Conservation (phyloP, 2,329 filamentous ascomycete species). For the Fonsecaea monophora region DNA sequence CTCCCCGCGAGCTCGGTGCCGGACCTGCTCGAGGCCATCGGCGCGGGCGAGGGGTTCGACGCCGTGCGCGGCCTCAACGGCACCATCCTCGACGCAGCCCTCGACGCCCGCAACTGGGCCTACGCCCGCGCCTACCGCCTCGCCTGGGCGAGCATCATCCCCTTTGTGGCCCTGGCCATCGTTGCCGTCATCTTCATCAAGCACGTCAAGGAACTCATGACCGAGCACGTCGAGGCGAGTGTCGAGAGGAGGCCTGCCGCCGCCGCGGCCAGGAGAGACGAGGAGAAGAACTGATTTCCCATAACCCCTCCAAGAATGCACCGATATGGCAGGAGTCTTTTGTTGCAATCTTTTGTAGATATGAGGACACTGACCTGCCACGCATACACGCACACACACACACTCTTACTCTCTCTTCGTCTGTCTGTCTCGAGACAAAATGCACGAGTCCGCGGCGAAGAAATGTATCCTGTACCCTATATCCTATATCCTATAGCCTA, state of each 20-base stretch:
- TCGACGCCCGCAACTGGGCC: constrained; percentile 52
- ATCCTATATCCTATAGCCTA: too few species aligned
- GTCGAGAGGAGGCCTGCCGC: constrained; percentile 47
- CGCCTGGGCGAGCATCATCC: constrained; percentile 59
- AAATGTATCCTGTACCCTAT: too few species aligned
- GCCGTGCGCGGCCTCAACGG: constrained; percentile 49
- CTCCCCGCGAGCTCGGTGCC: constrained; percentile 49
- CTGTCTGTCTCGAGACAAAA: too few species aligned
- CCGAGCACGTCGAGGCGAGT: constrained; percentile 61
- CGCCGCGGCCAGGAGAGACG: not conserved
- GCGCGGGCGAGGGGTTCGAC: constrained; percentile 44
- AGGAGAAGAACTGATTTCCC: not conserved
- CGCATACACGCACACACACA: too few species aligned
- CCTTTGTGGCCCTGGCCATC: constrained; percentile 59
- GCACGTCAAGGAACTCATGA: constrained; percentile 61
- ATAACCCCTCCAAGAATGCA: too few species aligned
- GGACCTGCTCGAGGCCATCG: constrained; percentile 48
- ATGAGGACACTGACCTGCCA: too few species aligned
- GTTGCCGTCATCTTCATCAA: constrained; percentile 54
- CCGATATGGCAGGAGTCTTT: too few species aligned
- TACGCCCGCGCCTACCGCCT: constrained; percentile 58
- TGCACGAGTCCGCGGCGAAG: too few species aligned
- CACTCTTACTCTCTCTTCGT: too few species aligned
- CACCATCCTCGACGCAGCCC: constrained; percentile 49
- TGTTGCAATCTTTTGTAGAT: too few species aligned